Conservation (phyloP, 2,329 filamentous ascomycete species). For the Davidsoniella neocaledoniae region DNA sequence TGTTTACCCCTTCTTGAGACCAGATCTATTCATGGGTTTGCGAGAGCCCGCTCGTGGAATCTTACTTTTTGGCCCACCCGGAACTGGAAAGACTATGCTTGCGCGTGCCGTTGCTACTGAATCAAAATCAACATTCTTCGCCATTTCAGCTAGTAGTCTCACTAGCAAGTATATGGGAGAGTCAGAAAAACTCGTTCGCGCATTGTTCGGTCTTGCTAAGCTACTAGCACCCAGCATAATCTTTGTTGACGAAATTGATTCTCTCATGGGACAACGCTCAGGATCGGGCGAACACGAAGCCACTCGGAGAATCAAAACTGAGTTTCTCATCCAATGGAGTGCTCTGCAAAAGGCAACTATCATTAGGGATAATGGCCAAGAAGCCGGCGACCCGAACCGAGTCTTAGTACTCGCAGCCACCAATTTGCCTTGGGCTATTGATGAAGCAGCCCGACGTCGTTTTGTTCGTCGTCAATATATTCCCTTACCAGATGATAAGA, state of each 20-base stretch:
- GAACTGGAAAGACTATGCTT: constrained; percentile 98
- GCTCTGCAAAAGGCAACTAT: constrained; percentile 84
- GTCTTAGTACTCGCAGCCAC: constrained; percentile 91
- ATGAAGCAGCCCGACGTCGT: constrained; percentile 77
- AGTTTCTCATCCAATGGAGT: constrained; percentile 96
- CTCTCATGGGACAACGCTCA: constrained; percentile 67
- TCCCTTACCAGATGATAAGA: constrained; percentile 71
- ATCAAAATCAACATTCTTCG: constrained; percentile 89
- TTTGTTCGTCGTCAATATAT: constrained; percentile 96
- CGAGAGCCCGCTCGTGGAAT: constrained; percentile 89
- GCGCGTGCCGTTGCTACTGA: constrained; percentile 90
- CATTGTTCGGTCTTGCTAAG: constrained; percentile 80
- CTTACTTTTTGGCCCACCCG: constrained; percentile 88
- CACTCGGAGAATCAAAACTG: constrained; percentile 85
- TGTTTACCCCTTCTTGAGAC: constrained; percentile 88
- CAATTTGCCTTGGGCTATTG: constrained; percentile 93
- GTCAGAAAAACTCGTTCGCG: constrained; percentile 87
- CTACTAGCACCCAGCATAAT: constrained; percentile 85
- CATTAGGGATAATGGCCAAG: constrained; percentile 42
- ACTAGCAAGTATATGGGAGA: constrained; percentile 95
- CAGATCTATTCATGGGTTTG: constrained; percentile 88
- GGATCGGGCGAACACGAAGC: constrained; percentile 83
- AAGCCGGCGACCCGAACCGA: constrained; percentile 57
- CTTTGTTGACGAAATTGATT: constrained; percentile 97
- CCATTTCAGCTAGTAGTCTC: constrained; percentile 83